phyloP scores from a whole-genome alignment of 805 yeast species.

The Debaryomyces hansenii region DNA sequence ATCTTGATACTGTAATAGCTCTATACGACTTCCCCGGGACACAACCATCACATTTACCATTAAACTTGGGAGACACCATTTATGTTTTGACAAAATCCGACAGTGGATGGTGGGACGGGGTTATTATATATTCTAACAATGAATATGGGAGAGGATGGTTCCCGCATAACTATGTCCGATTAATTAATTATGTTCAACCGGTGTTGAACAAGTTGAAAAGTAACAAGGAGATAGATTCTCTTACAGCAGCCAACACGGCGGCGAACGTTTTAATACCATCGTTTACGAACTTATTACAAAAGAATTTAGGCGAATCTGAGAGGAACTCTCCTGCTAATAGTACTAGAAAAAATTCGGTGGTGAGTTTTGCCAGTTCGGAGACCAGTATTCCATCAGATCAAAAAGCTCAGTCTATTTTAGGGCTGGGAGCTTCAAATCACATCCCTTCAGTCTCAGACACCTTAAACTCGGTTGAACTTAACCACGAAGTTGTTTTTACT shows the following conservation, averaged over 20 bases:
- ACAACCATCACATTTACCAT: conserved; percentile 50
- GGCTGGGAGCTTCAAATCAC: neutral
- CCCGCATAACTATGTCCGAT: conserved; percentile 62
- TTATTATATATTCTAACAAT: conserved; percentile 35
- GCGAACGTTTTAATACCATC: conserved; percentile 46
- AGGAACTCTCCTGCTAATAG: conserved; percentile 32
- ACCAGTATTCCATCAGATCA: conserved; percentile 25
- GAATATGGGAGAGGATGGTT: conserved; percentile 77
- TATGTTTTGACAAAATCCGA: conserved; percentile 65
- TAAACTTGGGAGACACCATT: conserved; percentile 66
- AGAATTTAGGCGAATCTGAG: conserved; percentile 33
- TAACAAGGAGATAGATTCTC: conserved; percentile 41
- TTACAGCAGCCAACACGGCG: conserved; percentile 48
- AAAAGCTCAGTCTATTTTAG: neutral
- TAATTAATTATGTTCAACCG: conserved; percentile 45
- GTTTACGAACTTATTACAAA: conserved; percentile 37
- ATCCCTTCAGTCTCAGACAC: neutral
- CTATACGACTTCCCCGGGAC: conserved; percentile 56
- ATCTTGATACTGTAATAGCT: conserved; percentile 60
- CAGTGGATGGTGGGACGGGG: conserved; percentile 90
- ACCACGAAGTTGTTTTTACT: neutral
- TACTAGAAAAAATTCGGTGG: conserved; percentile 48
- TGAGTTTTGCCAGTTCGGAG: conserved; percentile 50
- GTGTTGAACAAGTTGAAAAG: conserved; percentile 36
- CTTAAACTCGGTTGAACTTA: neutral